Base-by-base conservation (phyloP, 2,329 filamentous ascomycete genomes). In the Sporothrix brasiliensis region DNA sequence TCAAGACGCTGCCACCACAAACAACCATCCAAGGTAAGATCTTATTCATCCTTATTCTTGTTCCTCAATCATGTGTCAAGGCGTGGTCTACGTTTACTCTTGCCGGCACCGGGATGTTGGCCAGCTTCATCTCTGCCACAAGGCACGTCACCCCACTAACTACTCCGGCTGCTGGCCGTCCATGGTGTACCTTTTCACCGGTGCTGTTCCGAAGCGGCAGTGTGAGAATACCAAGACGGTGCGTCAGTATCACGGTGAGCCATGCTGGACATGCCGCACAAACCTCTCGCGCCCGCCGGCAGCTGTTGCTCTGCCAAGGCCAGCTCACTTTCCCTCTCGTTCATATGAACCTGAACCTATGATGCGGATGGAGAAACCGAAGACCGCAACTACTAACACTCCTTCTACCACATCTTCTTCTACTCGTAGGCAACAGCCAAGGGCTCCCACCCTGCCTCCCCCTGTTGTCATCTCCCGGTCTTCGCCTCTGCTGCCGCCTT, bases 91-190 rank as follows among this genome's bases (percentile, higher is more conserved):
- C n/a, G 52, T 68, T 24, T 72, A 63, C 66, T 19, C 58, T 49
- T 72, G 71, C 69, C 69, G 58, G 16, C 71, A 72, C 61, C 65
- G 69, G 2, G 58, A 68, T 49, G 53, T 63, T 24, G 54, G 63
- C 34, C 21, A 65, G 27, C 2, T 67, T 13, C 27, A 27, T 19
- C 3, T 69, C 6, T 72, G 70, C 68, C 30, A 50, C 3, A 47
- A n/a, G 16, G 70, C 63, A 5, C 60, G 49, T 2, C 21, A 49
- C 2, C 30, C 69, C 16, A 24, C 27, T 49, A 63, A 53, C 34
- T 9, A 67, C 34, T 19, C 16, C n/a, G 53, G 68, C 53, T 69
- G 65, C 60, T 54, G 60, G 63, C 16, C 68, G 2, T 16, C 65
- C 30, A 30, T 73, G 16, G 13, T 10, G n/a, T 50, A 49, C 65